Base-by-base conservation (phyloP, 495 filamentous ascomycete species). In the Xylaria castorea region DNA sequence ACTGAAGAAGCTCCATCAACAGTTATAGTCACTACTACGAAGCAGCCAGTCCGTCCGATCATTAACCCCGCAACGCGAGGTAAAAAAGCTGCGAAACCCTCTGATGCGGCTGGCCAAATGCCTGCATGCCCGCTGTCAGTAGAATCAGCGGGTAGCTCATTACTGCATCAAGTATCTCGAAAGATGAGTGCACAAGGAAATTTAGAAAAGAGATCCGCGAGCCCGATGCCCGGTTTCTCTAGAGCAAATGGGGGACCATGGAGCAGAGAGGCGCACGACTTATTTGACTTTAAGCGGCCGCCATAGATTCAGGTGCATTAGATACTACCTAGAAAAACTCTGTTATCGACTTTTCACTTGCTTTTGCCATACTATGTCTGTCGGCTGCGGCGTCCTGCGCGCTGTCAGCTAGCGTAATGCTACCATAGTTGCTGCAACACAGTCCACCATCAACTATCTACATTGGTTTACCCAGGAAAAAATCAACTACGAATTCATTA, bases 241-340 rank as follows among this genome's bases (percentile, higher is more conserved):
- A 80, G 77, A 72, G 80, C 78, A 27, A 82, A 76, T 60, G 81
- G 78, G 25, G 87, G 86, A 1, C 83, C 86, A 1, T 88, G 87
- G 86, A 88, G 87, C 72, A 82, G 82, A 62, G 85, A 89, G 69
- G 84, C 86, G 11, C 75, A 83, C 70, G 87, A 89, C 70, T 73
- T 89, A 22, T 80, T 88, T 70, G 85, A 83, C 51, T 80, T 76
- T 27, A 82, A 80, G 12, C 81, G 83, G 12, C 84, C 84, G 30
- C 64, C 42, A 22, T 77, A 77, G 32, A 22, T 38, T 38, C 25
- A 30, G 30, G 53, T 60, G 16, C 18, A 30, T 7, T 30, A 22
- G 48, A 48, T n/a, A 40, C 30, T 67, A 53, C 30, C 32, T 38
- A 53, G 48, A 51, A 20, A 67, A 38, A 6, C 25, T 36, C 11